These are phyloP conservation scores for Pseudozyma hubeiensis DNA, from an alignment of 1,284 basidiomycete genomes.

Conservation along the genomic window DNA sequence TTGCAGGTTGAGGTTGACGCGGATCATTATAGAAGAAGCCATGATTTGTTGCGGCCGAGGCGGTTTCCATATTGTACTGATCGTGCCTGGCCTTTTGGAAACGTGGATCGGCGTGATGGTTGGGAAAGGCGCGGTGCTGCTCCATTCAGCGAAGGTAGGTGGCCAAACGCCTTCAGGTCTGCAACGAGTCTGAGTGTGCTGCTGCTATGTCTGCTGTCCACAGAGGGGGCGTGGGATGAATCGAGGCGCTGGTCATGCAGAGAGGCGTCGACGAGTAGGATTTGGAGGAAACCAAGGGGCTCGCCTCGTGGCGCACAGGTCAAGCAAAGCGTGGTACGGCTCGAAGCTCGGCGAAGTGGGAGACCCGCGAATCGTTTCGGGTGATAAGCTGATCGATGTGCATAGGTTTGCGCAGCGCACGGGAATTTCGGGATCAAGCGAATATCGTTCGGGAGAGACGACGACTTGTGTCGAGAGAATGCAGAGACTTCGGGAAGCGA, in stretches of 20 bases:
- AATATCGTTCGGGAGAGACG: too few relatives aligned
- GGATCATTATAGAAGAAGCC: conserved; percentile 40
- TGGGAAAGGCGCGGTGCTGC: conserved; percentile 17
- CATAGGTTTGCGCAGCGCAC: not conserved
- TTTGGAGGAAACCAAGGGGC: not conserved
- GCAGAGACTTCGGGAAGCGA: too few relatives aligned
- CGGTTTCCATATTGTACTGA: conserved; percentile 31
- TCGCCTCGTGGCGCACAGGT: too few relatives aligned
- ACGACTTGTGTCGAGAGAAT: too few relatives aligned
- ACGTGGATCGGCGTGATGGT: conserved; percentile 14
- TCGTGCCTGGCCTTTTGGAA: not conserved
- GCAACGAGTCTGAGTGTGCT: conserved; percentile 6
- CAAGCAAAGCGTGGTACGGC: too few relatives aligned
- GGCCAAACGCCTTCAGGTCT: conserved; percentile 5
- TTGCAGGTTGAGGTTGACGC: conserved; percentile 21
- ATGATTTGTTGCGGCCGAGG: conserved; percentile 24
- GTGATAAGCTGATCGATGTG: not conserved
- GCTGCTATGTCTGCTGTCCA: conserved; percentile 9
- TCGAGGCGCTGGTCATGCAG: conserved; percentile 7
- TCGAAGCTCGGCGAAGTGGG: not conserved
- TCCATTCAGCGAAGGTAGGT: conserved; percentile 22
- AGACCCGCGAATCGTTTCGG: not conserved
- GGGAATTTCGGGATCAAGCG: too few relatives aligned
- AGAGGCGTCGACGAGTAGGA: not conserved
- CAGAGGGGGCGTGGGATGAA: not conserved